Conservation (phyloP, 2,329 filamentous ascomycete species). For the Fusarium sp. region DNA sequence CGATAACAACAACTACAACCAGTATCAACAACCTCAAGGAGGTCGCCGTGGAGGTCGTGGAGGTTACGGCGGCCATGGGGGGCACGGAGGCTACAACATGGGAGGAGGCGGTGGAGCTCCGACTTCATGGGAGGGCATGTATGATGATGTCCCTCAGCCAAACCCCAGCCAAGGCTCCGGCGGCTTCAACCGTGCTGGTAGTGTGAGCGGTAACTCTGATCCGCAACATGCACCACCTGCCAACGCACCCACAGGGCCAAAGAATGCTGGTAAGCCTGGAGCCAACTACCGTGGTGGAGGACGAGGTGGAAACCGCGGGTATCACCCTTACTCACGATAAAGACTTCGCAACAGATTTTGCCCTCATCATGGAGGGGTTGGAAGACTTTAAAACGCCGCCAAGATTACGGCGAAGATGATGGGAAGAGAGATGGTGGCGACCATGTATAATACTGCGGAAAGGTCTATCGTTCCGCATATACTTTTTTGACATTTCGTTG, state of each 20-base stretch:
- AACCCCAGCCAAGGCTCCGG: conserved; percentile 62
- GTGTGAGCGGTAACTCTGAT: conserved; percentile 55
- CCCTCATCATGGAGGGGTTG: not conserved
- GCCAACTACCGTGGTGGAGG: conserved; percentile 95
- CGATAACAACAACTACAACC: conserved; percentile 48
- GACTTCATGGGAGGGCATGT: conserved; percentile 98
- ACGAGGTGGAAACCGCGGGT: conserved; percentile 78
- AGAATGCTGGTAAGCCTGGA: conserved; percentile 91
- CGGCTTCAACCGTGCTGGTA: conserved; percentile 57
- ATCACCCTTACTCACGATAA: conserved; percentile 76
- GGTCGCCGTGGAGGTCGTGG: conserved; percentile 48
- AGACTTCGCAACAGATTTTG: conserved; percentile 2
- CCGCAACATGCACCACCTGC: conserved; percentile 61
- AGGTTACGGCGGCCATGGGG: conserved; percentile 44
- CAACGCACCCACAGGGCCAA: conserved; percentile 88
- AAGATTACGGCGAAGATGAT: conserved; percentile 7
- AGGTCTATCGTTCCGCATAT: conserved; percentile 2
- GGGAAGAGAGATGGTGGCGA: not conserved
- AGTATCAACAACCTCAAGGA: conserved; percentile 56
- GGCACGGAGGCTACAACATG: conserved; percentile 50
- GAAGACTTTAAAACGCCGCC: not conserved
- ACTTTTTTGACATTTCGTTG: conserved; percentile 8
- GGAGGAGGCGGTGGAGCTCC: conserved; percentile 67
- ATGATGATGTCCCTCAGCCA: conserved; percentile 92
- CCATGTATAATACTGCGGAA: conserved; percentile 22